These are phyloP conservation scores for Petunia secreta DNA, from an alignment of 257 asterid genomes.

Conservation along the genomic window DNA sequence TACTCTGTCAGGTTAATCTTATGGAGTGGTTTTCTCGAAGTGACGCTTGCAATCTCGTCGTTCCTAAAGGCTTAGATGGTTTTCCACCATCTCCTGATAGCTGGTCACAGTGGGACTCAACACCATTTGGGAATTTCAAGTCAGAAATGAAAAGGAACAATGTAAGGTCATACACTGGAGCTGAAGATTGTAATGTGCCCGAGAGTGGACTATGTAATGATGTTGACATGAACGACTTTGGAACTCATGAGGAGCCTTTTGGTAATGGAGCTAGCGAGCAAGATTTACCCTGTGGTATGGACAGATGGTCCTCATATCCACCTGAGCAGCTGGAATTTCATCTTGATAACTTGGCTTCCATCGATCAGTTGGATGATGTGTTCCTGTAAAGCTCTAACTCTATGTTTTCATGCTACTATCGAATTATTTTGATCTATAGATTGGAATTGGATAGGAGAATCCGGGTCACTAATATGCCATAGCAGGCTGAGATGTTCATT, in stretches of 20 bases:
- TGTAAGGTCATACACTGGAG: background rate
- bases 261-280: conserved; percentile 7
- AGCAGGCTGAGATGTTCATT: background rate
- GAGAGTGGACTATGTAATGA: background rate
- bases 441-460: background rate
- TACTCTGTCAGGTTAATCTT: conserved; percentile 17
- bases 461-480: background rate
- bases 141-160: conserved; percentile 22
- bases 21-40: conserved; percentile 21
- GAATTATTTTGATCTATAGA: background rate
- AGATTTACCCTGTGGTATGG: conserved; percentile 3
- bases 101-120: conserved; percentile 20
- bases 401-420: background rate
- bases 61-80: background rate
- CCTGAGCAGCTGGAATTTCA: conserved; percentile 7
- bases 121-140: conserved; percentile 20
- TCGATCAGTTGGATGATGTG: conserved; percentile 23
- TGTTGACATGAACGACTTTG: conserved; percentile 4
- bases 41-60: conserved; percentile 14
- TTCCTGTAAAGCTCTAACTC: conserved; percentile 19
- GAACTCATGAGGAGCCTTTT: background rate
- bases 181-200: background rate
- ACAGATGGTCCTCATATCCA: conserved; percentile 24
- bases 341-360: conserved; percentile 24
- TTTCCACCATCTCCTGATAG: conserved; percentile 16